phyloP scores from a whole-genome alignment of 768 basidiomycete genomes.

The Chalciporus sphaerocephalus region DNA sequence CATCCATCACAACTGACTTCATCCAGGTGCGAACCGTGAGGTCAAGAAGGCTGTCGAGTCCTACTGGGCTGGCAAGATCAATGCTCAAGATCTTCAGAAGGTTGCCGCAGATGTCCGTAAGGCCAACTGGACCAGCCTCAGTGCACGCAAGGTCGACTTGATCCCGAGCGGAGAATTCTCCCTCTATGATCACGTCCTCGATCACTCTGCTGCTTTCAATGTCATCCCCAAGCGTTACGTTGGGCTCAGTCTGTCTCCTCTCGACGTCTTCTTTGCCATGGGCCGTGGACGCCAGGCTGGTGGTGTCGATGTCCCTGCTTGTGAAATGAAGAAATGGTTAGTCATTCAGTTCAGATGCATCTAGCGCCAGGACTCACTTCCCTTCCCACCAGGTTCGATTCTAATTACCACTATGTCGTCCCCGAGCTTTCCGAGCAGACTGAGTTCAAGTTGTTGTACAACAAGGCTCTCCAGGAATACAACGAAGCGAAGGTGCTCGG shows the following conservation, averaged over 20 bases:
- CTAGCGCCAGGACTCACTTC: background rate
- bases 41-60: slow-evolving; percentile 98
- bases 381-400: slow-evolving; percentile 72
- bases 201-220: slow-evolving; percentile 95
- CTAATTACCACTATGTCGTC: slow-evolving; percentile 98
- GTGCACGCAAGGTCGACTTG: slow-evolving; percentile 80
- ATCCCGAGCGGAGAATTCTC: slow-evolving; percentile 98
- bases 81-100: slow-evolving; percentile 83
- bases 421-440: slow-evolving; percentile 89
- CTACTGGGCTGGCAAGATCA: slow-evolving; percentile 93
- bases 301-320: slow-evolving; percentile 93
- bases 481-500: slow-evolving; percentile 91
- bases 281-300: slow-evolving; percentile 95
- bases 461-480: slow-evolving; percentile 93
- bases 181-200: slow-evolving; percentile 97
- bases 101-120: slow-evolving; percentile 85
- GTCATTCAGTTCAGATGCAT: slow-evolving; percentile 23
- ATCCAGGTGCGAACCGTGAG: slow-evolving; percentile 83
- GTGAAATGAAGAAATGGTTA: slow-evolving; percentile 99
- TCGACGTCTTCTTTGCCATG: slow-evolving; percentile 98
- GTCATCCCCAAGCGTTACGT: slow-evolving; percentile 93
- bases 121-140: slow-evolving; percentile 81
- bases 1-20: slow-evolving; percentile 2
- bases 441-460: slow-evolving; percentile 92
- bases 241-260: slow-evolving; percentile 76